These are phyloP conservation scores for Aspergillus piperis DNA, from an alignment of 2,329 filamentous ascomycete genomes.

Conservation along the genomic window DNA sequence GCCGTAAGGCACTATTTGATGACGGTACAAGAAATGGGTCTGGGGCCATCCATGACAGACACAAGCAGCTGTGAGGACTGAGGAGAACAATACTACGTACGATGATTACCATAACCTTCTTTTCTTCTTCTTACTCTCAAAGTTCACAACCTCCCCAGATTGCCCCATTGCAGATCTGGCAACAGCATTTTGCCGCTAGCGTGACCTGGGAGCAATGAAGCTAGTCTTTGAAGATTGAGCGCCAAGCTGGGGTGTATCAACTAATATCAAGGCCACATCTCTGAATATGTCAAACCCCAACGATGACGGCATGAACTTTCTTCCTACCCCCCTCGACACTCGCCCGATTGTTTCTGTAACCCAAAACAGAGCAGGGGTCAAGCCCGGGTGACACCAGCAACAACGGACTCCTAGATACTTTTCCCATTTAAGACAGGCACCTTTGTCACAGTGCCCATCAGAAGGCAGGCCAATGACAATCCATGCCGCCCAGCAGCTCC, in stretches of 20 bases:
- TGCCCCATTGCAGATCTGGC: conserved; percentile 13
- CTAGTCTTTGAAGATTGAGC: neutral
- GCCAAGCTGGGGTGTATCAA: conserved; percentile 10
- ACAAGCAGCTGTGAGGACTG: neutral
- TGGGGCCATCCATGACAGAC: neutral
- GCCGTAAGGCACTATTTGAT: too few species aligned
- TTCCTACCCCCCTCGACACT: neutral
- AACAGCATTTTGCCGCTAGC: conserved; percentile 9
- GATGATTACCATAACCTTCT: neutral
- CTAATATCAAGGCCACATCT: neutral
- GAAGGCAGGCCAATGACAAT: too few species aligned
- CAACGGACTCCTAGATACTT: neutral
- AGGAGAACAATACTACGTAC: neutral
- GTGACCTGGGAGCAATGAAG: conserved; percentile 8
- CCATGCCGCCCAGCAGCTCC: neutral
- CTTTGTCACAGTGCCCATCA: too few species aligned
- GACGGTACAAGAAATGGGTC: neutral
- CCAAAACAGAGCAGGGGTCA: neutral
- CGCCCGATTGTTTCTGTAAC: neutral
- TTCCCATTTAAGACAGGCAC: neutral
- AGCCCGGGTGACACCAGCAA: neutral
- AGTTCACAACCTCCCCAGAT: neutral
- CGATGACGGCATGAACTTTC: neutral
- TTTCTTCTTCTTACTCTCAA: neutral
- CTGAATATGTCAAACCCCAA: neutral